A percentile compares a stretch with the other conserved stretches of the same genome.
These are phyloP conservation scores for Gyrodon lividus DNA, from an alignment of 768 basidiomycete genomes.

Conservation along the genomic window DNA sequence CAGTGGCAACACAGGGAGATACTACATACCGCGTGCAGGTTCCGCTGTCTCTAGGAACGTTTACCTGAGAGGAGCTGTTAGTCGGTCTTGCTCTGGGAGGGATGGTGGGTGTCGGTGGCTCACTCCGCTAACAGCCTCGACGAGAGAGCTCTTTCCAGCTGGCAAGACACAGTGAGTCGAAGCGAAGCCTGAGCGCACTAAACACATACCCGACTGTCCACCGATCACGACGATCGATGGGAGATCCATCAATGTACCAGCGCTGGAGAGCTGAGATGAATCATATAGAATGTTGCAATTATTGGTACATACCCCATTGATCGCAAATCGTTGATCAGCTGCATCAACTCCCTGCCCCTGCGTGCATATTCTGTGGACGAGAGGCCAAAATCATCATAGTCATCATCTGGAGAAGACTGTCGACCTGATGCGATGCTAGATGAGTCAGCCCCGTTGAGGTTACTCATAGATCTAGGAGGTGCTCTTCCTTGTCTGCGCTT, in stretches of 20 bases:
- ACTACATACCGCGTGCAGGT: constrained; percentile 51
- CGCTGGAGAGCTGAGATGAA: constrained; percentile 29
- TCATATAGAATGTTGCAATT: not conserved
- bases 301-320: constrained; percentile 37
- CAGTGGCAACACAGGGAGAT: not conserved
- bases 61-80: constrained; percentile 40
- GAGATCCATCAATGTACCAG: constrained; percentile 39
- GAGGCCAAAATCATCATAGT: constrained; percentile 18
- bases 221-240: constrained; percentile 59
- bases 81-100: not conserved
- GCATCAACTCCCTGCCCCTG: constrained; percentile 39
- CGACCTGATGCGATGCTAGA: not conserved
- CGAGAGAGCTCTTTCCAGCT: constrained; percentile 62
- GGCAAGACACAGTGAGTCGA: constrained; percentile 1
- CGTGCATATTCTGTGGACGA: constrained; percentile 40
- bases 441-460: too few relatives aligned
- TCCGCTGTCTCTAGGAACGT: constrained; percentile 59
- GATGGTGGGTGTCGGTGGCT: constrained; percentile 10
- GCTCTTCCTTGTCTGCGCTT: not conserved
- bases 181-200: not conserved
- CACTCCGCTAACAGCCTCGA: constrained; percentile 58
- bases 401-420: constrained; percentile 13
- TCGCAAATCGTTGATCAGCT: constrained; percentile 37
- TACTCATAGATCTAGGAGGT: too few relatives aligned
- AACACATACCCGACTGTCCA: constrained; percentile 48